Percentiles rank a stretch among this genome's conserved stretches.
phyloP scores from a whole-genome alignment of 306 rosid genomes.

The Cicer bijugum region DNA sequence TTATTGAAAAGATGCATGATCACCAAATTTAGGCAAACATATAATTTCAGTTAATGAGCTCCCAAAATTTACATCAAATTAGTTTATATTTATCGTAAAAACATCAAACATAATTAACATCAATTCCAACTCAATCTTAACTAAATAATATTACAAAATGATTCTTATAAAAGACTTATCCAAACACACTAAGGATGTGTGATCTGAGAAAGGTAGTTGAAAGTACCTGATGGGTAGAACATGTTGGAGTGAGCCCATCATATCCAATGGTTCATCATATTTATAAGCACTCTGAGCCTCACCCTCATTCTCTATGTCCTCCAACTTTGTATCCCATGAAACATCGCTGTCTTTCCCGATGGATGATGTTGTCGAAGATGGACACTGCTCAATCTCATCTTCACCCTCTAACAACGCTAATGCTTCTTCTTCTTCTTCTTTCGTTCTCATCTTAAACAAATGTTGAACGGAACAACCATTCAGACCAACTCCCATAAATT shows the following conservation, averaged over 20 bases:
- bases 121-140: background rate
- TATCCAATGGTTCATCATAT: slow-evolving; percentile 60
- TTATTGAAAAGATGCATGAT: background rate
- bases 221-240: slow-evolving; percentile 72
- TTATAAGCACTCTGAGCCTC: slow-evolving; percentile 75
- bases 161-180: background rate
- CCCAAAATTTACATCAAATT: background rate
- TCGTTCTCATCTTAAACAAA: background rate
- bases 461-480: background rate
- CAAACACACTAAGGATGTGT: background rate
- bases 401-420: slow-evolving; percentile 7
- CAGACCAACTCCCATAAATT: background rate
- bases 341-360: slow-evolving; percentile 81
- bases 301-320: slow-evolving; percentile 34
- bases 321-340: slow-evolving; percentile 31
- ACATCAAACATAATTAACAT: background rate
- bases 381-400: slow-evolving; percentile 42
- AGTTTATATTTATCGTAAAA: background rate
- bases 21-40: background rate
- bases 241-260: slow-evolving; percentile 76
- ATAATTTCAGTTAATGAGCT: background rate
- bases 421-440: background rate
- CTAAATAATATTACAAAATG: background rate
- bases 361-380: slow-evolving; percentile 57
- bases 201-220: background rate